These are phyloP conservation scores for Ophiostoma ips DNA, from an alignment of 2,329 filamentous ascomycete species.

Conservation along the genomic window DNA sequence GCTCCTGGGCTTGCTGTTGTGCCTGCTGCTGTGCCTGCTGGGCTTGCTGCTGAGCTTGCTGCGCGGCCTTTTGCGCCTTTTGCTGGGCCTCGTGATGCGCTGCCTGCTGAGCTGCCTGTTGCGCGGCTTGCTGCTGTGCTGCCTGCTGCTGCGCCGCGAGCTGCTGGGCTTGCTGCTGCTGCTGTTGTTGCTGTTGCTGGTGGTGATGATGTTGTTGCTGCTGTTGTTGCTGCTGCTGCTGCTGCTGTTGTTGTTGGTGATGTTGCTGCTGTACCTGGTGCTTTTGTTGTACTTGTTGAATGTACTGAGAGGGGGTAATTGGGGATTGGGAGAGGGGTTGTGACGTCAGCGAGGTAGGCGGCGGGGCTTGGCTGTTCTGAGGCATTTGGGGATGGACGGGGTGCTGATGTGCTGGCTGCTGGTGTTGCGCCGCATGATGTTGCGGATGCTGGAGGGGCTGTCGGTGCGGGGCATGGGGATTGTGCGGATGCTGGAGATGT, in stretches of 20 bases:
- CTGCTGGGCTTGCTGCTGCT: no score
- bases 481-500: slow-evolving; percentile 20
- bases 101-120: no score
- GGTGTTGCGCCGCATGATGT: slow-evolving; percentile 10
- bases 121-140: not conserved
- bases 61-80: slow-evolving; percentile 14
- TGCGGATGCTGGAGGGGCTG: slow-evolving; percentile 15
- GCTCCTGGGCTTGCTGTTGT: slow-evolving; percentile 14
- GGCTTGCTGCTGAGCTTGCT: slow-evolving; percentile 8
- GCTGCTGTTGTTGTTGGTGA: slow-evolving; percentile 7
- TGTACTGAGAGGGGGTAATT: slow-evolving; percentile 23
- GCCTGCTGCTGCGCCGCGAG: slow-evolving; percentile 22
- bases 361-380: slow-evolving; percentile 11
- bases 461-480: slow-evolving; percentile 12
- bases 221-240: slow-evolving; percentile 11
- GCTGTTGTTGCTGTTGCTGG: slow-evolving; percentile 17
- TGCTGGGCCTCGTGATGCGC: slow-evolving; percentile 13
- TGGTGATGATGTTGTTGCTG: no score
- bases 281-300: not conserved
- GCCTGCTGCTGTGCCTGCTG: slow-evolving; percentile 15
- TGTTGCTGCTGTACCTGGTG: slow-evolving; percentile 7
- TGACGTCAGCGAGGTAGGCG: slow-evolving; percentile 30
- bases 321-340: slow-evolving; percentile 31
- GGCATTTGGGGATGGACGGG: slow-evolving; percentile 10
- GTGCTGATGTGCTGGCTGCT: slow-evolving; percentile 12